Conservation (phyloP, 202 grass and related monocot species). For the Carex arenaria region DNA sequence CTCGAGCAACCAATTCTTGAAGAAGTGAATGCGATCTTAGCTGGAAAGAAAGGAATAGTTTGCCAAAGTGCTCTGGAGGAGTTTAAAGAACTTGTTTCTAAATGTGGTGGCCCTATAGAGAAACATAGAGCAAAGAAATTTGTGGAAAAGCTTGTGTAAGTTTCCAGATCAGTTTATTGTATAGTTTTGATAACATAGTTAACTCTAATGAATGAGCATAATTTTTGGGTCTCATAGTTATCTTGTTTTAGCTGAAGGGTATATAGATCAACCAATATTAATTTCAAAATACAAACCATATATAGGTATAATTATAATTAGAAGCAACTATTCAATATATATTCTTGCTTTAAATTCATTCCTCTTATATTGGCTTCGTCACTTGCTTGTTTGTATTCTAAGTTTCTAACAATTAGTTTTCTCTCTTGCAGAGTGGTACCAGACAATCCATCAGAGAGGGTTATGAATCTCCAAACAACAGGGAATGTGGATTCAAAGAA, state of each 20-base stretch:
- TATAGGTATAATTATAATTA: background rate
- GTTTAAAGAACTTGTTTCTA: slow-evolving; percentile 72
- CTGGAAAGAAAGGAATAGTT: slow-evolving; percentile 64
- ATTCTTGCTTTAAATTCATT: background rate
- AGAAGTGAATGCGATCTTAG: slow-evolving; percentile 44
- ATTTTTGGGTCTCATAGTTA: background rate
- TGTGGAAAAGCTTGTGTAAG: slow-evolving; percentile 65
- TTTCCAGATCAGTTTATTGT: slow-evolving; percentile 15
- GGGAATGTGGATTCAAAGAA: slow-evolving; percentile 74
- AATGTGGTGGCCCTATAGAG: slow-evolving; percentile 67
- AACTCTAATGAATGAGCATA: background rate
- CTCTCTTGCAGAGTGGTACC: slow-evolving; percentile 44
- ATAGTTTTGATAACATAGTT: background rate
- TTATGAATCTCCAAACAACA: slow-evolving; percentile 75
- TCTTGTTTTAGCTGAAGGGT: background rate
- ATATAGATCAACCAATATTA: too few relatives aligned
- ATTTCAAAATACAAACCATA: background rate
- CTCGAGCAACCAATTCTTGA: slow-evolving; percentile 53
- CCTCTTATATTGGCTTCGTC: background rate
- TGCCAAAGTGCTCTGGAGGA: slow-evolving; percentile 53
- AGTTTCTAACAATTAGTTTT: slow-evolving; percentile 10
- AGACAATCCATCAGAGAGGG: slow-evolving; percentile 59
- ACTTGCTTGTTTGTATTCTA: background rate
- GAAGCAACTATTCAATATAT: background rate
- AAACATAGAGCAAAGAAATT: slow-evolving; percentile 52